These are phyloP conservation scores for Heterobasidion annosum DNA, from an alignment of 1,284 basidiomycete species.

Conservation along the genomic window DNA sequence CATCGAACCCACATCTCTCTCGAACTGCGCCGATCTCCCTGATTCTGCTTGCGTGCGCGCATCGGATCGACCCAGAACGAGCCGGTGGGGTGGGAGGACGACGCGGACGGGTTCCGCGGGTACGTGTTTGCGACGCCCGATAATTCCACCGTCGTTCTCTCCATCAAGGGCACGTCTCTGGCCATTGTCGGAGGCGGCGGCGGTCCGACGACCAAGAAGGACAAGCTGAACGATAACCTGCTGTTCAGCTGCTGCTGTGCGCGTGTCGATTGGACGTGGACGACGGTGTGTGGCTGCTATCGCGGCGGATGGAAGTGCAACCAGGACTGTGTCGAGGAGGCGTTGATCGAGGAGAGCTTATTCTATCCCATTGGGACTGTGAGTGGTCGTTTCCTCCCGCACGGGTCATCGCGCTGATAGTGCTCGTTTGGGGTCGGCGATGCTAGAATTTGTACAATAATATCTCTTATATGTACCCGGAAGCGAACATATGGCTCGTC, in stretches of 20 bases:
- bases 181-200: constrained; percentile 42
- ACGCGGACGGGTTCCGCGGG: constrained; percentile 83
- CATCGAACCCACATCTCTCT: neutral
- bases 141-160: constrained; percentile 81
- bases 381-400: constrained; percentile 18
- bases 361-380: constrained; percentile 86
- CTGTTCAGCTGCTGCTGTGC: constrained; percentile 98
- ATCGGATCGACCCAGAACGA: constrained; percentile 31
- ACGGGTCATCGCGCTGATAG: neutral
- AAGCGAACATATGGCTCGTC: constrained; percentile 87
- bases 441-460: constrained; percentile 87
- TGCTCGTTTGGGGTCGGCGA: too few relatives aligned
- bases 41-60: neutral
- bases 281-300: constrained; percentile 90
- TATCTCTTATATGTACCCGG: constrained; percentile 88
- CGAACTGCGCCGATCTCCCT: neutral
- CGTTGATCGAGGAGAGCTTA: constrained; percentile 76
- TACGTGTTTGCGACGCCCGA: constrained; percentile 82
- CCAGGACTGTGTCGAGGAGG: constrained; percentile 71
- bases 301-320: constrained; percentile 79
- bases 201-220: constrained; percentile 66
- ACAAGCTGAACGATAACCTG: constrained; percentile 95
- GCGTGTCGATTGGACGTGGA: constrained; percentile 90
- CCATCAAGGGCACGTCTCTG: constrained; percentile 92
- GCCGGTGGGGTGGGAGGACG: constrained; percentile 90